A percentile compares a stretch with the other conserved stretches of the same genome.
These are phyloP conservation scores for Phytophthora sp. DNA, from an alignment of 352 stramenopile genomes.

Conservation along the genomic window DNA sequence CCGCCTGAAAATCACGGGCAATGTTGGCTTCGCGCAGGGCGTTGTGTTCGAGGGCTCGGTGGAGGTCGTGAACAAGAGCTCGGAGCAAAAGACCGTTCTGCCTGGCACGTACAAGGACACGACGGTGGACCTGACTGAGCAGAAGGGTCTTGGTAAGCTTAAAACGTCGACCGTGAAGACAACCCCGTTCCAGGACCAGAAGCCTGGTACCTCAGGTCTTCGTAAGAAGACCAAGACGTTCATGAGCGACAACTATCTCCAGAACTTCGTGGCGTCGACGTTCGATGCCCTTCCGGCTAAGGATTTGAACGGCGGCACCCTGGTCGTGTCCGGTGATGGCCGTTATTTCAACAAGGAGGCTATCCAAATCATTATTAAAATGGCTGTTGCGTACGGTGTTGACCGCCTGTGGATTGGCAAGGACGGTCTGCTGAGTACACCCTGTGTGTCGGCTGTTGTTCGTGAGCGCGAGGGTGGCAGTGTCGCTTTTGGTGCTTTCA, in stretches of 20 bases:
- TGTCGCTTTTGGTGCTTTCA: constrained; percentile 95
- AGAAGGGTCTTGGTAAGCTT: constrained; percentile 92
- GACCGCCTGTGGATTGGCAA: constrained; percentile 96
- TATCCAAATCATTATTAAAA: constrained; percentile 97
- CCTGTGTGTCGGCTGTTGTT: constrained; percentile 97
- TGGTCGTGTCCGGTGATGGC: constrained; percentile 97
- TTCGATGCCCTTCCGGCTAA: constrained; percentile 96
- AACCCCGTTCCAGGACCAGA: constrained; percentile 94
- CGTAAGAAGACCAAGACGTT: constrained; percentile 99
- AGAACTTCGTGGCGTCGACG: constrained; percentile 98
- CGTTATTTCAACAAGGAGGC: constrained; percentile 93
- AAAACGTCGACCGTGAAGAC: constrained; percentile 89
- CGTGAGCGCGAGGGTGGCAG: constrained; percentile 93
- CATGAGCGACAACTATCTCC: constrained; percentile 97
- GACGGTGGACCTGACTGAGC: constrained; percentile 94
- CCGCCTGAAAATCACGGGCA: constrained; percentile 95
- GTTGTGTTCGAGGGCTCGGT: constrained; percentile 94
- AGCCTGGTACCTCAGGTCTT: constrained; percentile 97
- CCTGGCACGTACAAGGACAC: constrained; percentile 94
- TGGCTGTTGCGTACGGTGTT: constrained; percentile 97
- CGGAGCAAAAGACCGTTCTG: constrained; percentile 96
- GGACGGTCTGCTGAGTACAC: constrained; percentile 96
- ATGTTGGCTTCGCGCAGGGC: constrained; percentile 93
- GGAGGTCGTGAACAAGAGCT: constrained; percentile 95
- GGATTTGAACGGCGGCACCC: constrained; percentile 94